Conservation (phyloP, 345 rosid genomes). For the Eucalyptus rudis region DNA sequence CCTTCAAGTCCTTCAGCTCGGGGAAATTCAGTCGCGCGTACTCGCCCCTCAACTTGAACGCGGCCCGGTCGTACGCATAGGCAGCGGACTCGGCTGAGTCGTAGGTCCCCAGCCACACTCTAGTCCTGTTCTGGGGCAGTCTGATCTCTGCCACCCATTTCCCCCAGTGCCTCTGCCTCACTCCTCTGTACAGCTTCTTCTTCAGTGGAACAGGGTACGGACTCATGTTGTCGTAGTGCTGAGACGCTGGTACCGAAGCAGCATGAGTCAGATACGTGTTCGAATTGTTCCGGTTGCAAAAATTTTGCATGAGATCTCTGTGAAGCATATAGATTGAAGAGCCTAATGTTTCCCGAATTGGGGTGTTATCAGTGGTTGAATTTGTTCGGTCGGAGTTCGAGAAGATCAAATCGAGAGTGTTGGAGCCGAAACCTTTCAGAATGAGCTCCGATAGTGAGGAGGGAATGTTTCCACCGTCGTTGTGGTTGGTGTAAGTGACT, state of each 20-base stretch:
- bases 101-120: constrained; percentile 95
- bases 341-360: constrained; percentile 28
- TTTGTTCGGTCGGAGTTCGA: constrained; percentile 26
- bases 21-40: constrained; percentile 90
- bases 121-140: constrained; percentile 81
- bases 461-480: constrained; percentile 7
- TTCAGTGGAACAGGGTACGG: background rate
- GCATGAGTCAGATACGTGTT: background rate
- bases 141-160: constrained; percentile 99
- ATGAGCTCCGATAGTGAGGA: constrained; percentile 63
- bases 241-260: constrained; percentile 1
- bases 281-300: background rate
- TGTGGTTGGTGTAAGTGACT: background rate
- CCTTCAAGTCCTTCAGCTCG: constrained; percentile 53
- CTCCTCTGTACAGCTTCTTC: constrained; percentile 91
- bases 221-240: background rate
- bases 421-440: constrained; percentile 52
- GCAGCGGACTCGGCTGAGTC: constrained; percentile 90
- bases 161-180: constrained; percentile 98
- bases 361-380: background rate
- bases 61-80: constrained; percentile 90
- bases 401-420: constrained; percentile 77
- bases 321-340: constrained; percentile 79
- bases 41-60: constrained; percentile 88
- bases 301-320: constrained; percentile 57